Conservation (phyloP, 2,329 filamentous ascomycete species). For the Fusarium devonianum region DNA sequence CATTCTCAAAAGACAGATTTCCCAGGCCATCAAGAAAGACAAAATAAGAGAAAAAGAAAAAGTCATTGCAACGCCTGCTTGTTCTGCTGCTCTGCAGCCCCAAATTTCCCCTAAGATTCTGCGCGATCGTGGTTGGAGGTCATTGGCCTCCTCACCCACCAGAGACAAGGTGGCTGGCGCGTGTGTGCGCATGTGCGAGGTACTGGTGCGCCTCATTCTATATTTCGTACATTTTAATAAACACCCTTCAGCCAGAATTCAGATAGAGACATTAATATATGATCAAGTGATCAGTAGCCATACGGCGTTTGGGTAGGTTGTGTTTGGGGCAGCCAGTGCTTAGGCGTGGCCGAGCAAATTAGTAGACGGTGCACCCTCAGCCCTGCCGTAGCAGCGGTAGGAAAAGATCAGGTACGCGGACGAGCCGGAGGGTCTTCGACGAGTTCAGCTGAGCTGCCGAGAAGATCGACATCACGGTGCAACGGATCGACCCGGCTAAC, state of each 20-base stretch:
- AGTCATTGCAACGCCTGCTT: conserved; percentile 31
- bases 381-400: neutral
- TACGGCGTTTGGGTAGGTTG: no score
- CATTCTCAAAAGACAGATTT: conserved; percentile 35
- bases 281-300: no score
- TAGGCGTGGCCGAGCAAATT: no score
- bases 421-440: conserved; percentile 52
- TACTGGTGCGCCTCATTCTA: conserved; percentile 33
- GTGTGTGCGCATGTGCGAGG: conserved; percentile 23
- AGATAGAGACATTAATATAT: no score
- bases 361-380: neutral
- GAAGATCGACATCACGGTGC: conserved; percentile 52
- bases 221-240: conserved; percentile 38
- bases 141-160: conserved; percentile 7
- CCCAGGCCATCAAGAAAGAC: conserved; percentile 26
- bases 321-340: no score
- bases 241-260: conserved; percentile 11
- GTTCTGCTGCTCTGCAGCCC: conserved; percentile 23
- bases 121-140: conserved; percentile 20
- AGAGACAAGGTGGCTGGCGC: conserved; percentile 18
- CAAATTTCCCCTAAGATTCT: conserved; percentile 14
- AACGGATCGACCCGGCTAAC: conserved; percentile 63
- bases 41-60: conserved; percentile 12
- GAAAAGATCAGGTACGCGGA: conserved; percentile 30
- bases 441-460: conserved; percentile 64